These are phyloP conservation scores for Stephanodiscus minutulus DNA, from an alignment of 108 stramenopile genomes.

Conservation along the genomic window DNA sequence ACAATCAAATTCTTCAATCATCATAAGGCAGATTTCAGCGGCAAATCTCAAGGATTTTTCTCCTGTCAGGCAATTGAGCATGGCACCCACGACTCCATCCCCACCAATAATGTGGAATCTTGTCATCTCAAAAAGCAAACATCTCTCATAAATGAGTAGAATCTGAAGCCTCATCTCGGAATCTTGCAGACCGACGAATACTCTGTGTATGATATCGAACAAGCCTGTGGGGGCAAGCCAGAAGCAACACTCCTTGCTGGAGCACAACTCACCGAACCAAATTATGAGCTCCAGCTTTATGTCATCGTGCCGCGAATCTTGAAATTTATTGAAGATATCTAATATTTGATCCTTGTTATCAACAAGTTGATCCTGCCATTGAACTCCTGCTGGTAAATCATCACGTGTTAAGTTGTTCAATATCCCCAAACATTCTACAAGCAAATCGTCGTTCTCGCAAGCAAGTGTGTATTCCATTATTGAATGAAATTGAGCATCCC, in stretches of 20 bases:
- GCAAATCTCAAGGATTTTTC: not conserved
- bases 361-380: constrained; percentile 36
- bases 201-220: constrained; percentile 19
- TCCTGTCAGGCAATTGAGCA: constrained; percentile 24
- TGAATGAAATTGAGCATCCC: constrained; percentile 28
- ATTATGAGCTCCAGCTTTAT: constrained; percentile 30
- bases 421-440: constrained; percentile 38
- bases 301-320: constrained; percentile 27
- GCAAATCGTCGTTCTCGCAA: constrained; percentile 25
- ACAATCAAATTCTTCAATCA: constrained; percentile 36
- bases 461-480: constrained; percentile 5
- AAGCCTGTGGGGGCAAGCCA: constrained; percentile 34
- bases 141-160: constrained; percentile 27
- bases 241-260: constrained; percentile 29
- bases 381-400: constrained; percentile 35
- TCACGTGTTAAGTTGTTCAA: constrained; percentile 31
- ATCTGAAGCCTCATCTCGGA: constrained; percentile 36
- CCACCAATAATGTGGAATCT: constrained; percentile 36
- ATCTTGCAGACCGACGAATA: constrained; percentile 12
- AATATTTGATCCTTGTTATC: constrained; percentile 17
- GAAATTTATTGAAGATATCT: constrained; percentile 11
- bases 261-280: constrained; percentile 39
- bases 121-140: constrained; percentile 28
- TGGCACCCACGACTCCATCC: constrained; percentile 25
- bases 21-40: constrained; percentile 28